phyloP scores from a whole-genome alignment of 1,284 basidiomycete genomes.

The Fomitopsis schrenkii region DNA sequence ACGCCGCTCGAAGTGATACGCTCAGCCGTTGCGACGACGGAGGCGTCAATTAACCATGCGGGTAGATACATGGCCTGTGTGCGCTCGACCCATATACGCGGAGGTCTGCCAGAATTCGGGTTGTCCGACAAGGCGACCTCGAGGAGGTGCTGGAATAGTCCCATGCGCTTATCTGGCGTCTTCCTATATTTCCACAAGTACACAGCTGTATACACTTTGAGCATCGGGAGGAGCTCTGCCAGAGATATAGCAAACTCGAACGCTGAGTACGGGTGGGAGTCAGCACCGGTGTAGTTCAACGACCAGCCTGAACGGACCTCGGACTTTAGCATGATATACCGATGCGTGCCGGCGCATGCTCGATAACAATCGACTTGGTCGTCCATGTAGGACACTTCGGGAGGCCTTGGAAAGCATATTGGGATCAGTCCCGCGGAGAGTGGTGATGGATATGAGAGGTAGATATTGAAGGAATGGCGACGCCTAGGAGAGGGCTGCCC shows the following conservation, averaged over 20 bases:
- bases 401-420: too few species aligned
- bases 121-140: background rate
- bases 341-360: background rate
- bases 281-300: background rate
- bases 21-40: conserved; percentile 34
- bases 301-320: conserved; percentile 29
- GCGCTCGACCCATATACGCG: conserved; percentile 18
- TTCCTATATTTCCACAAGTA: background rate
- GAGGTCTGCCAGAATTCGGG: background rate
- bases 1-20: background rate
- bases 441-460: background rate
- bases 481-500: too few species aligned
- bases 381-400: background rate
- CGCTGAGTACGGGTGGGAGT: conserved; percentile 22
- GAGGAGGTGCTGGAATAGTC: background rate
- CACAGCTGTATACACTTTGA: conserved; percentile 13
- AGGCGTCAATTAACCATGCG: conserved; percentile 55
- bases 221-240: conserved; percentile 29
- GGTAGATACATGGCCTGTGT: conserved; percentile 53
- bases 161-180: background rate
- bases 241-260: conserved; percentile 34
- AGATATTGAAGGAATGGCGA: background rate
- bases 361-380: background rate
- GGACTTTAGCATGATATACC: conserved; percentile 38
- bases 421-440: background rate